Evolutionary conservation across 164 flowering plant species (phyloP), one percentile per base, ranked within the genome.

Genomic region (Cinnamomum chago): DNA sequence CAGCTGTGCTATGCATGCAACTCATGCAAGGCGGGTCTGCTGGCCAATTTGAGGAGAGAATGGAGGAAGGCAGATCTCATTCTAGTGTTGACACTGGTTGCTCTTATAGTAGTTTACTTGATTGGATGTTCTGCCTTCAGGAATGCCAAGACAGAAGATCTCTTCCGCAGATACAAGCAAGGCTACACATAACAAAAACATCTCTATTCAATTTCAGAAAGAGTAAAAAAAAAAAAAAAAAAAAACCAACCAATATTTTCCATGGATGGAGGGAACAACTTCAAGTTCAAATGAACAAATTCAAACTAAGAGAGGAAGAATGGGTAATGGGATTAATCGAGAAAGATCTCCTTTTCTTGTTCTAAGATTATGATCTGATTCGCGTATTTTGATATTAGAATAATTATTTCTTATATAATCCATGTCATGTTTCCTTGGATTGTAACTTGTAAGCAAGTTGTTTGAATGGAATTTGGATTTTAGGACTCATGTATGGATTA

Each of bases 21-120:
- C 50, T 91, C 98, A 0, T 94, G 98, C 91, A 92, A 93, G 76
- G 97, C 97, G 0, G 98, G 97, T 9, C 73, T 94, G 62, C 84
- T 94, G 3, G 97, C 90, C 0, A 90, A 91, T 75, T 79, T 94
- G 7, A 84, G 79, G 84, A 83, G 75, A 65, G 97, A 94, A 80
- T 94, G 98, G 98, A 86, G 92, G 67, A 84, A 83, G 64, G 97
- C 88, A 9, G 84, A 91, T 58, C 76, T 94, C 2, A 79, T 94
- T 4, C 66, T 94, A 74, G 72, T 91, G 35, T 73, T 93, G 20
- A 87, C 97, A 3, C 85, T 94, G 0, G 76, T 93, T 9, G 97
- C 85, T 0, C 79, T 94, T n/a, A 82, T 90, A 20, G 68, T 68
- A 3, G 90, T 94, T 1, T 94, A 91, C 68, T 23, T 90, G 71